Percentiles rank a stretch among this genome's conserved stretches.
phyloP scores from a whole-genome alignment of 139 green algal genomes.

The Haematococcus lacustris region DNA sequence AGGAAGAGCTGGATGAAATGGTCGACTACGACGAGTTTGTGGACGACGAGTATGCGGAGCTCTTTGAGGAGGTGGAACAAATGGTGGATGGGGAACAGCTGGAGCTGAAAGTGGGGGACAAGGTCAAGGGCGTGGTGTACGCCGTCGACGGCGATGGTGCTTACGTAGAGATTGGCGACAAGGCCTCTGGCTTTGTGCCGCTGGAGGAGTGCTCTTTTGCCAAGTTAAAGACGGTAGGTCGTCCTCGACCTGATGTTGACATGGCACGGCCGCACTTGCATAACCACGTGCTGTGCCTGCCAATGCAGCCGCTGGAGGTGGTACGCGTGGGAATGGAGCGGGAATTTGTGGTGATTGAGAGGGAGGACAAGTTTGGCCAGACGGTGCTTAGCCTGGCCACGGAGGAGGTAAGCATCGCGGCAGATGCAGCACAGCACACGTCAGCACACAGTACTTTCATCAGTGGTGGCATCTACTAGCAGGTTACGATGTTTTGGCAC shows the following conservation, averaged over 20 bases:
- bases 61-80: constrained; percentile 41
- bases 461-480: too few relatives aligned
- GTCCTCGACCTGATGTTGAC: background rate
- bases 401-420: constrained; percentile 69
- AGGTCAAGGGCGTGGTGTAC: constrained; percentile 63
- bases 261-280: background rate
- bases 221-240: constrained; percentile 40
- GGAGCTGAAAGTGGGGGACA: constrained; percentile 32
- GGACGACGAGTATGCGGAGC: constrained; percentile 31
- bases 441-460: background rate
- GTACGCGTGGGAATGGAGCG: constrained; percentile 57
- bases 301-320: constrained; percentile 52
- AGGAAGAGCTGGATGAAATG: constrained; percentile 45
- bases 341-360: constrained; percentile 80
- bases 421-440: too few relatives aligned
- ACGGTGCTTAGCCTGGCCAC: constrained; percentile 72
- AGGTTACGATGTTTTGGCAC: constrained; percentile 59
- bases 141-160: constrained; percentile 77
- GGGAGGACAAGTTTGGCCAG: constrained; percentile 66
- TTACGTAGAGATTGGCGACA: constrained; percentile 90
- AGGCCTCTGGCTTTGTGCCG: constrained; percentile 79
- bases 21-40: constrained; percentile 44
- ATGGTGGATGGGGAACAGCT: constrained; percentile 35
- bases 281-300: background rate
- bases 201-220: constrained; percentile 68